phyloP scores from a whole-genome alignment of 1,284 basidiomycete genomes.

The Testicularia cyperi region DNA sequence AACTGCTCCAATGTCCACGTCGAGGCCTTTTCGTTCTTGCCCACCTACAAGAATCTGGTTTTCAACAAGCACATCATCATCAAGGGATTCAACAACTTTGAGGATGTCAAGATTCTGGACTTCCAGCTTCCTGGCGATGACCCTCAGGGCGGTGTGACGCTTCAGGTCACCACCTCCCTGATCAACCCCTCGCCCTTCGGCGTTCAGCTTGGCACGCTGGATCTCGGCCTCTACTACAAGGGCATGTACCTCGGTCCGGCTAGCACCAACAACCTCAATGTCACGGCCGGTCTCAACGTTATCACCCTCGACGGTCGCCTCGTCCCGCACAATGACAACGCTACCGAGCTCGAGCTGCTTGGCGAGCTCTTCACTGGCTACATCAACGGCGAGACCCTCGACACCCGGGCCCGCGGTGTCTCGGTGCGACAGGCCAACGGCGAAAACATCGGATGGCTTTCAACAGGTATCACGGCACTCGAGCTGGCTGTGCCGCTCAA shows the following conservation, averaged over 20 bases:
- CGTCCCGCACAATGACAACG: constrained; percentile 65
- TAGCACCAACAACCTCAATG: constrained; percentile 53
- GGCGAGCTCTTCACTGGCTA: constrained; percentile 74
- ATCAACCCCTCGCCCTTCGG: constrained; percentile 74
- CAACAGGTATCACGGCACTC: constrained; percentile 67
- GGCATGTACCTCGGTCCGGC: constrained; percentile 69
- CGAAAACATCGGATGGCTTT: constrained; percentile 71
- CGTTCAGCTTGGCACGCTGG: constrained; percentile 71
- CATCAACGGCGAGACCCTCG: constrained; percentile 69
- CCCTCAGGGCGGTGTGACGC: constrained; percentile 71
- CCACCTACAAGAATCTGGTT: constrained; percentile 51
- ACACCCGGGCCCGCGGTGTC: constrained; percentile 68
- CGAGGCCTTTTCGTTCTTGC: constrained; percentile 66
- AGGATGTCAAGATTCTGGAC: constrained; percentile 67
- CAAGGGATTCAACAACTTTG: constrained; percentile 71
- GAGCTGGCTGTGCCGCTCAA: constrained; percentile 69
- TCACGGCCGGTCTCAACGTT: constrained; percentile 65
- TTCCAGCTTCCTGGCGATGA: constrained; percentile 74
- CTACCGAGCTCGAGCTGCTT: constrained; percentile 65
- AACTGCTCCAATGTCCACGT: constrained; percentile 67
- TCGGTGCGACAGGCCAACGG: constrained; percentile 66
- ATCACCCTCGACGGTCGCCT: constrained; percentile 70
- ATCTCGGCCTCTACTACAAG: constrained; percentile 69
- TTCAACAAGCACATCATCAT: constrained; percentile 53
- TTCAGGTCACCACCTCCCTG: constrained; percentile 67